A percentile compares a stretch with the other conserved stretches of the same genome.
phyloP scores from a whole-genome alignment of 2,329 filamentous ascomycete species.

The Colletotrichum magnum region DNA sequence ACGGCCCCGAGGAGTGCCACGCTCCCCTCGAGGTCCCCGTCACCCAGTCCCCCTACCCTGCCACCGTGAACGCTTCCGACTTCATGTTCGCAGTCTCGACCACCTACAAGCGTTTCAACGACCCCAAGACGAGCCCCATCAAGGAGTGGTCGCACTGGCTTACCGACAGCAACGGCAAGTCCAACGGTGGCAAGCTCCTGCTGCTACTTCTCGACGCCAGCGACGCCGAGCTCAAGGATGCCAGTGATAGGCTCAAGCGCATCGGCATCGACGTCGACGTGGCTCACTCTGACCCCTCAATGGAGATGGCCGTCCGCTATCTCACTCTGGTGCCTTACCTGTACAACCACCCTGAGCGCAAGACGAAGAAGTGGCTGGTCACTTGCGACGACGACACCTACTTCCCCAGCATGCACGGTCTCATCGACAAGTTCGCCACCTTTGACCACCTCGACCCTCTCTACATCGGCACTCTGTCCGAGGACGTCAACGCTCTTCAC shows the following conservation, averaged over 20 bases:
- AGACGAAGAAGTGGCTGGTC: constrained; percentile 70
- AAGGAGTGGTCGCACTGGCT: constrained; percentile 74
- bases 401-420: constrained; percentile 70
- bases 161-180: constrained; percentile 67
- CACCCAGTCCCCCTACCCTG: constrained; percentile 63
- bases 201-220: constrained; percentile 68
- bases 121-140: constrained; percentile 65
- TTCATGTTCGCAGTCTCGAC: constrained; percentile 74
- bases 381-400: constrained; percentile 77
- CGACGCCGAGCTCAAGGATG: constrained; percentile 64
- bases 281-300: constrained; percentile 65
- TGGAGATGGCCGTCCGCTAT: constrained; percentile 72
- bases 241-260: constrained; percentile 60
- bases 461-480: constrained; percentile 74
- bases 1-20: constrained; percentile 59
- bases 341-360: constrained; percentile 65
- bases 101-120: constrained; percentile 68
- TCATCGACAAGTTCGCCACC: constrained; percentile 65
- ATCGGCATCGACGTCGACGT: constrained; percentile 71
- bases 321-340: constrained; percentile 68
- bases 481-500: constrained; percentile 72
- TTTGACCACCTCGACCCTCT: constrained; percentile 67
- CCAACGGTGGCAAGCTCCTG: constrained; percentile 70
- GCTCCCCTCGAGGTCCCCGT: constrained; percentile 67
- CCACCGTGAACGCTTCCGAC: constrained; percentile 67